A percentile compares a stretch with the other conserved stretches of the same genome.
Conservation (phyloP, 805 yeast genomes). For the Pichia scutulata region DNA sequence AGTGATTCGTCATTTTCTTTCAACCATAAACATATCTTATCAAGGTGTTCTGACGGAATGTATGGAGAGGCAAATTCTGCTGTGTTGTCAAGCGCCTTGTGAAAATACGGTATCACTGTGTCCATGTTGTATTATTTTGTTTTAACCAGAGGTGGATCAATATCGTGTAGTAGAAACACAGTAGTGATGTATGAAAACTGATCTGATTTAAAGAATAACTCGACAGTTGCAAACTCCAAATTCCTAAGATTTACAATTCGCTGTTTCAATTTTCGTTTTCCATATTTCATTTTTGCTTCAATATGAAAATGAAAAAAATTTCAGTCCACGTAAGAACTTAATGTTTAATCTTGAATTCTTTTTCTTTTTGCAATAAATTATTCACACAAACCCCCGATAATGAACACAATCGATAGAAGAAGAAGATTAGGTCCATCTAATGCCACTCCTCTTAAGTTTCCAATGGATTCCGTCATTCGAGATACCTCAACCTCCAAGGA, state of each 20-base stretch:
- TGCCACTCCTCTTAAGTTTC: slow-evolving; percentile 44
- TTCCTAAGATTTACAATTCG: background rate
- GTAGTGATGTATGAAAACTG: background rate
- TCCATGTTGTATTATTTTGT: background rate
- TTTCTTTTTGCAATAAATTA: background rate
- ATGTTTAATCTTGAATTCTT: no score
- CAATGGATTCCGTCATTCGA: background rate
- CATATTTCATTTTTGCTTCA: background rate
- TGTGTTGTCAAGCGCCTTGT: background rate
- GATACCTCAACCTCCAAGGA: background rate
- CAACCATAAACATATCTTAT: slow-evolving; percentile 5
- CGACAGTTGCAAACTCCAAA: no score
- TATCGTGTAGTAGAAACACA: background rate
- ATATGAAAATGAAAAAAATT: background rate
- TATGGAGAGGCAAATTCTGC: background rate
- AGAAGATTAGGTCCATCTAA: slow-evolving; percentile 77
- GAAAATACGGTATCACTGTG: slow-evolving; percentile 1
- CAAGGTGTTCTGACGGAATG: slow-evolving; percentile 3
- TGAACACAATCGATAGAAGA: slow-evolving; percentile 61
- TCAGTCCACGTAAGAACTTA: background rate
- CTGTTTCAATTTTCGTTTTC: background rate
- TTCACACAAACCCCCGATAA: slow-evolving; percentile 9
- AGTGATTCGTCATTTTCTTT: slow-evolving; percentile 12
- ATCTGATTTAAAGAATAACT: no score
- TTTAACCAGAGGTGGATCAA: no score